A percentile compares a stretch with the other conserved stretches of the same genome.
phyloP scores from a whole-genome alignment of 1,284 basidiomycete species.

The Pholiota adiposa region DNA sequence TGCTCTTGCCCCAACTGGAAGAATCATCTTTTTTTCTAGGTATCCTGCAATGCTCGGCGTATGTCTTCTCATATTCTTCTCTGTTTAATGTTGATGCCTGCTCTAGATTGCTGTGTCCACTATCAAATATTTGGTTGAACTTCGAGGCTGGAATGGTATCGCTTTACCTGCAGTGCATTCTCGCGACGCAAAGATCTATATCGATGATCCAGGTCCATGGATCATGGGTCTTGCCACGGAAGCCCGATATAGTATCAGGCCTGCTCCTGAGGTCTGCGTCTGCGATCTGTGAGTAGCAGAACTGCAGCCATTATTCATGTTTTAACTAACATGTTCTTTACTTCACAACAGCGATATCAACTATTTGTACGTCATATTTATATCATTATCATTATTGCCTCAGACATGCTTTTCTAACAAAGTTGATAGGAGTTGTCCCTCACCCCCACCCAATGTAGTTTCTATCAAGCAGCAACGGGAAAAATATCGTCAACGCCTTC shows the following conservation, averaged over 20 bases:
- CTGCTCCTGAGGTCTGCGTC: constrained; percentile 83
- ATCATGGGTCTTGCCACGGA: constrained; percentile 92
- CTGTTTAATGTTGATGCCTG: neutral
- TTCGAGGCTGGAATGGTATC: constrained; percentile 93
- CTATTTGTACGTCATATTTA: constrained; percentile 57
- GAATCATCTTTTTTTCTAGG: constrained; percentile 88
- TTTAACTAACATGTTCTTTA: neutral
- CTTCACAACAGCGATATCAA: constrained; percentile 77
- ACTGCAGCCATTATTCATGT: neutral
- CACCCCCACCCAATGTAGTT: constrained; percentile 80
- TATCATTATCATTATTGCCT: neutral
- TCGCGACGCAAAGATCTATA: constrained; percentile 88
- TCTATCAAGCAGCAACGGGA: constrained; percentile 85
- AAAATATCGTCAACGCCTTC: constrained; percentile 77
- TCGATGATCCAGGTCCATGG: constrained; percentile 90
- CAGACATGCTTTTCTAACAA: neutral
- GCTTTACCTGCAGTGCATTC: constrained; percentile 87
- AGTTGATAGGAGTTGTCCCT: constrained; percentile 63
- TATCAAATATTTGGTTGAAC: constrained; percentile 90
- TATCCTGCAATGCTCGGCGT: constrained; percentile 92
- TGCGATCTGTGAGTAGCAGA: constrained; percentile 79
- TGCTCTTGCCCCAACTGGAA: constrained; percentile 91
- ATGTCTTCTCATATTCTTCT: constrained; percentile 20
- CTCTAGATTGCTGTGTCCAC: constrained; percentile 84
- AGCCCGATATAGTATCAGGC: constrained; percentile 77